These are phyloP conservation scores for Aethionema arabicum DNA, from an alignment of 345 rosid species.

Conservation along the genomic window DNA sequence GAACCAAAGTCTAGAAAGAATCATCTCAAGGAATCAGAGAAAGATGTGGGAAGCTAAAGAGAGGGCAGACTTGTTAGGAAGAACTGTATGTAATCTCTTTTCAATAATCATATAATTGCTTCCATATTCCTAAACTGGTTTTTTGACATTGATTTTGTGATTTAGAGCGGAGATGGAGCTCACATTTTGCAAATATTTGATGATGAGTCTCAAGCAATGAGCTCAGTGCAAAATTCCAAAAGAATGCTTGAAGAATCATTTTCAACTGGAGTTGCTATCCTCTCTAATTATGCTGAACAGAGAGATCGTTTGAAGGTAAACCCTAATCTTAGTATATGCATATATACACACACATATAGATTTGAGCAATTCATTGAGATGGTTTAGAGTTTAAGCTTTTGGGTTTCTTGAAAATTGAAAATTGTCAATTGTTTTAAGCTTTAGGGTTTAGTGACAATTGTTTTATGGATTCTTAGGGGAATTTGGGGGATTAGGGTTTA, in stretches of 20 bases:
- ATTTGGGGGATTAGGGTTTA: too few species aligned
- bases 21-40: constrained; percentile 63
- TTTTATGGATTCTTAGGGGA: neutral
- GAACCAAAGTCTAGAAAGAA: constrained; percentile 71
- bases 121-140: neutral
- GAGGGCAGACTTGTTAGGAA: constrained; percentile 79
- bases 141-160: constrained; percentile 14
- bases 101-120: neutral
- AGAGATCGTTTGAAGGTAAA: constrained; percentile 87
- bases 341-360: neutral
- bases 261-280: constrained; percentile 77
- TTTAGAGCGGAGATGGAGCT: constrained; percentile 73
- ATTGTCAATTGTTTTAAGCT: too few species aligned
- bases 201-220: constrained; percentile 91
- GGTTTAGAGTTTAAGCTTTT: neutral
- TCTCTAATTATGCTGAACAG: constrained; percentile 83
- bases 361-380: neutral
- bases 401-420: neutral
- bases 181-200: constrained; percentile 84
- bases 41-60: constrained; percentile 75
- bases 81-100: constrained; percentile 52
- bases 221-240: constrained; percentile 74
- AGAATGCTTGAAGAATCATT: constrained; percentile 82
- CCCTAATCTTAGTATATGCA: neutral
- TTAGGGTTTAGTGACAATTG: neutral